Conservation (phyloP, 2,329 filamentous ascomycete species). For the Aureobasidium lini region DNA sequence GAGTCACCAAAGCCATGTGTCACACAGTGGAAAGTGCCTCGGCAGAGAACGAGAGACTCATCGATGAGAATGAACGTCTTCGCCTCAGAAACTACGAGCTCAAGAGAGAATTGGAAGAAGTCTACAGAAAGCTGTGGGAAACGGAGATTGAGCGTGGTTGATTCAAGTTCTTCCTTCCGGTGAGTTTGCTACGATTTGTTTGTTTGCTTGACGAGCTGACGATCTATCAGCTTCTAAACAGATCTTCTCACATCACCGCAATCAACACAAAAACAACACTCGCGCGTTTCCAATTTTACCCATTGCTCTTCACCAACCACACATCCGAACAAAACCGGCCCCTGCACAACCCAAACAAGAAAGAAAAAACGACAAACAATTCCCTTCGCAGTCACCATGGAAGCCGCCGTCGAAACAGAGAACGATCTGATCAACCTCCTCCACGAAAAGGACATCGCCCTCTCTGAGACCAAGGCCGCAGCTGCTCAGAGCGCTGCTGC, state of each 20-base stretch:
- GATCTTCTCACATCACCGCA: not conserved
- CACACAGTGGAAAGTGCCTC: not conserved
- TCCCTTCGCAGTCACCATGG: not conserved
- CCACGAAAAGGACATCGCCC: not conserved
- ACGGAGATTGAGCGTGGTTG: not conserved
- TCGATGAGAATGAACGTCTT: not conserved
- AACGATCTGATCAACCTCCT: conserved; percentile 1
- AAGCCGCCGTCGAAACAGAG: not conserved
- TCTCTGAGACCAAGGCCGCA: not conserved
- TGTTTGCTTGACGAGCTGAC: not conserved
- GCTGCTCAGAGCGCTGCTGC: not conserved
- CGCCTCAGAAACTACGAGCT: not conserved
- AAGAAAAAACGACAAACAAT: no score
- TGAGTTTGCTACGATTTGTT: not conserved
- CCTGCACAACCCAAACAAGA: not conserved
- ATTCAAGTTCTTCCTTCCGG: not conserved
- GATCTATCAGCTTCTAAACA: not conserved
- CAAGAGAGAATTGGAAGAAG: not conserved
- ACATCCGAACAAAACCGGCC: no score
- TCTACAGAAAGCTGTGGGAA: not conserved
- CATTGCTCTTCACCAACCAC: not conserved
- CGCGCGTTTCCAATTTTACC: not conserved
- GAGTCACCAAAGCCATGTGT: not conserved
- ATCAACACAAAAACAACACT: not conserved
- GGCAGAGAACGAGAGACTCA: not conserved